These are phyloP conservation scores for Piper betle DNA, from an alignment of 164 flowering plant species.

Conservation along the genomic window DNA sequence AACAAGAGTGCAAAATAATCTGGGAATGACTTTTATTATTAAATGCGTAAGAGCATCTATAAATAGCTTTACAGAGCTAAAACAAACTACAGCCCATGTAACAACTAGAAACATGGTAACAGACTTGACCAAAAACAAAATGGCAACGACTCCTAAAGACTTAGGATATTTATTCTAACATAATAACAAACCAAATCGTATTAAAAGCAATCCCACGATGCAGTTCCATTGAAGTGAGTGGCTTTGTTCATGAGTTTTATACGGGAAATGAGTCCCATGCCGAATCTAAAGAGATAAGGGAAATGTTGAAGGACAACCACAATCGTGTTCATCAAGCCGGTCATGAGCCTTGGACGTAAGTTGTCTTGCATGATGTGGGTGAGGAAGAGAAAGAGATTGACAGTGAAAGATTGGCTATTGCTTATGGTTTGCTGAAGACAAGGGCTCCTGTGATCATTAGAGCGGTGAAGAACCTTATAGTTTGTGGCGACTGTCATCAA, in stretches of 20 bases:
- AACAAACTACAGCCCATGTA: no score
- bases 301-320: slow-evolving; percentile 18
- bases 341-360: slow-evolving; percentile 24
- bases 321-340: slow-evolving; percentile 19
- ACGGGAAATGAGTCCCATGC: slow-evolving; percentile 33
- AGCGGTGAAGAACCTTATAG: slow-evolving; percentile 30
- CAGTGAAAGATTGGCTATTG: slow-evolving; percentile 34
- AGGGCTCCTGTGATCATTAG: slow-evolving; percentile 23
- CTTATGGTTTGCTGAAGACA: slow-evolving; percentile 29
- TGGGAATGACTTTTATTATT: no score
- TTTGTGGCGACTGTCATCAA: slow-evolving; percentile 32
- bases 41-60: no score
- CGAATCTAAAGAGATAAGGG: slow-evolving; percentile 19
- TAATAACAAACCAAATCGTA: no score
- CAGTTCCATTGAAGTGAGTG: slow-evolving; percentile 32
- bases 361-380: slow-evolving; percentile 24
- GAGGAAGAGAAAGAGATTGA: slow-evolving; percentile 28
- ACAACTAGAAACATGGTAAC: no score
- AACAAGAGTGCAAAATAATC: no score
- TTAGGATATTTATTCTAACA: no score
- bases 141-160: no score
- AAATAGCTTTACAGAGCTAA: no score
- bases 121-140: no score
- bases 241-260: slow-evolving; percentile 33
- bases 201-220: slow-evolving; percentile 29